These are phyloP conservation scores for Talaromyces thailandensis DNA, from an alignment of 495 filamentous ascomycete genomes.

Conservation along the genomic window DNA sequence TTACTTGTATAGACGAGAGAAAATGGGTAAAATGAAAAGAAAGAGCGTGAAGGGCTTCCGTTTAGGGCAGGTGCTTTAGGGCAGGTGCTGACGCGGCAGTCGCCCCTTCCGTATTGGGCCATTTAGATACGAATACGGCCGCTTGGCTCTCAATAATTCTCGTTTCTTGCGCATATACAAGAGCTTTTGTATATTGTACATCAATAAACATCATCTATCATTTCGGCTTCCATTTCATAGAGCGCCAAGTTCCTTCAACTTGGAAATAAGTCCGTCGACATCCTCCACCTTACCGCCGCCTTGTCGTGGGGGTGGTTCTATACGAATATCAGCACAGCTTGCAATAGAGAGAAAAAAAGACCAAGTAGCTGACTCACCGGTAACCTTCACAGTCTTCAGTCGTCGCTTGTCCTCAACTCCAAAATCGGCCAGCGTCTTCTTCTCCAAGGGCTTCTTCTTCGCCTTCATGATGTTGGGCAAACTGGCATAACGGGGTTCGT, in stretches of 20 bases:
- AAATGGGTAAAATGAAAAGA: too few relatives aligned
- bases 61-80: neutral
- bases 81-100: neutral
- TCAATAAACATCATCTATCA: neutral
- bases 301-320: slow-evolving; percentile 80
- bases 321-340: slow-evolving; percentile 17
- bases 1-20: too few relatives aligned
- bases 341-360: neutral
- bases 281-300: slow-evolving; percentile 95
- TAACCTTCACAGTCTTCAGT: slow-evolving; percentile 82
- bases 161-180: neutral
- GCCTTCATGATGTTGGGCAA: slow-evolving; percentile 99
- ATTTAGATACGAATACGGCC: neutral
- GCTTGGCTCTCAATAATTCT: neutral
- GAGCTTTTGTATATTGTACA: neutral
- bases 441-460: slow-evolving; percentile 97
- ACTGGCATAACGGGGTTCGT: slow-evolving; percentile 90
- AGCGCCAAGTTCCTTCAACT: slow-evolving; percentile 92
- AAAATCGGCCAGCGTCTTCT: slow-evolving; percentile 75
- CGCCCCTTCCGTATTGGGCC: neutral
- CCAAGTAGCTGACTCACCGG: slow-evolving; percentile 44
- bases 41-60: neutral
- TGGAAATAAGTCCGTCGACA: slow-evolving; percentile 84
- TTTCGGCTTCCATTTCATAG: slow-evolving; percentile 42
- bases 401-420: slow-evolving; percentile 64